Evolutionary conservation across 139 green algal genomes (phyloP).

Genomic region (Desmodesmus armatus): DNA sequence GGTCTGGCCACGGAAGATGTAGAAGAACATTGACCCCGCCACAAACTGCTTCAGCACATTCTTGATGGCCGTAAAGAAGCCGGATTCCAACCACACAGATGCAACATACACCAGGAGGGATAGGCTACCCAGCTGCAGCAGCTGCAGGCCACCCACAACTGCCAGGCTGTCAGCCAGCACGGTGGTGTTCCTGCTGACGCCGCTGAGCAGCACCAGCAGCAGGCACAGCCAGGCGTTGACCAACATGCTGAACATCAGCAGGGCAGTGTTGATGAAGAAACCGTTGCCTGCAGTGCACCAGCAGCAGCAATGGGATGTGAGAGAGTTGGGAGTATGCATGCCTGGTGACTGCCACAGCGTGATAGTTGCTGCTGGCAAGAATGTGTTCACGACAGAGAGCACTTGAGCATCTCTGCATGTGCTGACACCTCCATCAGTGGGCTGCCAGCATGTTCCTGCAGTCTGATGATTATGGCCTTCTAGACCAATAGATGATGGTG

Average conservation of each 20-base stretch:
- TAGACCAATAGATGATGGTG: no score
- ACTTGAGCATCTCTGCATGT: no score
- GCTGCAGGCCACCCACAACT: slow-evolving; percentile 22
- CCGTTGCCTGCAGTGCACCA: slow-evolving; percentile 63
- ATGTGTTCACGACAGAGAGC: no score
- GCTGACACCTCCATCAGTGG: no score
- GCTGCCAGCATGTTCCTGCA: no score
- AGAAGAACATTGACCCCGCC: slow-evolving; percentile 37
- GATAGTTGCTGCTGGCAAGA: no score
- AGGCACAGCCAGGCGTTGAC: slow-evolving; percentile 63
- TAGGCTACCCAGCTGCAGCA: slow-evolving; percentile 33
- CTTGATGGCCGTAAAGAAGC: slow-evolving; percentile 6
- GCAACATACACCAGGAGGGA: slow-evolving; percentile 32
- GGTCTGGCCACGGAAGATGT: slow-evolving; percentile 39
- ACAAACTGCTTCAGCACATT: slow-evolving; percentile 36
- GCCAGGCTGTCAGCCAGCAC: neutral
- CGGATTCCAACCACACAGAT: slow-evolving; percentile 26
- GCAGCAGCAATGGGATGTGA: no score
- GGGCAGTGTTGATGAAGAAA: slow-evolving; percentile 78
- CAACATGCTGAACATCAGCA: slow-evolving; percentile 79
- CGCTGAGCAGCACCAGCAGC: slow-evolving; percentile 11
- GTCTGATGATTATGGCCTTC: no score
- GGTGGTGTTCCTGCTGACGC: neutral
- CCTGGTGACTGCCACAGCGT: no score
- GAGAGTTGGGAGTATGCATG: no score